Conservation (phyloP, 1,139 yeast genomes). For the Geotrichum phurueaensis region DNA sequence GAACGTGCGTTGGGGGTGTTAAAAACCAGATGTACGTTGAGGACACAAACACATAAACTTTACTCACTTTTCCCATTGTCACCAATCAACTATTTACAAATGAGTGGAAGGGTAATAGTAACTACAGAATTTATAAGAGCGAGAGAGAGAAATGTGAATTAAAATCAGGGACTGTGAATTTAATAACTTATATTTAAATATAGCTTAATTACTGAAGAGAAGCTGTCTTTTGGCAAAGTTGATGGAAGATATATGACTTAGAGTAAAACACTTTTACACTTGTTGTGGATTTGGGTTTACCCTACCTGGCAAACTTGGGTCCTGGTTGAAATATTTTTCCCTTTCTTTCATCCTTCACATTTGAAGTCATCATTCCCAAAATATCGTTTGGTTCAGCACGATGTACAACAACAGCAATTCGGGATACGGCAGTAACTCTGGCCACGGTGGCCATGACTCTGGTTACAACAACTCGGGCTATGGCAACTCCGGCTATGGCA, state of each 20-base stretch:
- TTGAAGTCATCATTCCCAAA: not conserved
- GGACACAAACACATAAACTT: not conserved
- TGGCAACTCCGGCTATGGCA: not conserved
- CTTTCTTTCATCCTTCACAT: not conserved
- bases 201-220: too few species aligned
- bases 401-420: not conserved
- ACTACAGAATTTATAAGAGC: too few species aligned
- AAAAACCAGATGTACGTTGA: not conserved
- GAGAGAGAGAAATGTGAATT: too few species aligned
- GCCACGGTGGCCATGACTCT: not conserved
- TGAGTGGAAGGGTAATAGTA: too few species aligned
- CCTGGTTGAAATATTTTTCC: not conserved
- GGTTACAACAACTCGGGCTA: not conserved
- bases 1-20: not conserved
- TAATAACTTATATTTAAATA: too few species aligned
- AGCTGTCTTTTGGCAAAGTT: too few species aligned
- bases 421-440: not conserved
- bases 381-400: not conserved
- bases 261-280: not conserved
- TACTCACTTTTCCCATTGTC: not conserved
- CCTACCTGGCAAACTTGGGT: not conserved
- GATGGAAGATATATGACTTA: not conserved
- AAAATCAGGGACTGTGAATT: too few species aligned
- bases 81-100: too few species aligned
- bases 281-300: not conserved